Conservation (phyloP, 106 monocot genomes). For the Allium fistulosum region DNA sequence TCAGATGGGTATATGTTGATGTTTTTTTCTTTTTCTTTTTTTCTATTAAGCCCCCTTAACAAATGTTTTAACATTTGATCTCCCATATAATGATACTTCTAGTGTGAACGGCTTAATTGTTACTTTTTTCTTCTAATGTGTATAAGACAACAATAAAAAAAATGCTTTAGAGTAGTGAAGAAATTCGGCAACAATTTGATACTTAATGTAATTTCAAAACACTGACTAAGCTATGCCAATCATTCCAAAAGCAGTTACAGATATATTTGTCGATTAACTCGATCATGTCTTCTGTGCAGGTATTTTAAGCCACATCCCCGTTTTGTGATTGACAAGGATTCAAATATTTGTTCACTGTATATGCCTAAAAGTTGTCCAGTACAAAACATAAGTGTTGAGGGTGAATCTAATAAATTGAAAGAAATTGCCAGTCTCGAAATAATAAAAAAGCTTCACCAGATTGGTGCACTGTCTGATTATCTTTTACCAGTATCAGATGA, state of each 20-base stretch:
- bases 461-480: slow-evolving; percentile 46
- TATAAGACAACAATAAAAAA: too few species aligned
- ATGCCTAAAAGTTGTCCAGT: slow-evolving; percentile 51
- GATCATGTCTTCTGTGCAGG: slow-evolving; percentile 9
- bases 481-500: slow-evolving; percentile 36
- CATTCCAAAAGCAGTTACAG: too few species aligned
- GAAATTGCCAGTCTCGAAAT: slow-evolving; percentile 56
- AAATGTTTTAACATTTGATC: background rate
- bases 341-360: slow-evolving; percentile 24
- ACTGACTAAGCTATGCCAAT: too few species aligned
- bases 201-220: too few species aligned
- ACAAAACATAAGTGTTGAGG: slow-evolving; percentile 23
- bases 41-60: background rate
- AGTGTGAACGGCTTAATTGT: too few species aligned
- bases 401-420: slow-evolving; percentile 21
- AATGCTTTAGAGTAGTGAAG: too few species aligned
- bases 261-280: too few species aligned
- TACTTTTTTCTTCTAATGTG: too few species aligned
- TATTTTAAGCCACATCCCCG: slow-evolving; percentile 52
- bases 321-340: slow-evolving; percentile 35
- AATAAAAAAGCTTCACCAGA: slow-evolving; percentile 40
- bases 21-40: background rate
- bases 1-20: slow-evolving; percentile 37
- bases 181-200: too few species aligned
- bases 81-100: background rate